These are phyloP conservation scores for Fusarium albidum DNA, from an alignment of 2,329 filamentous ascomycete species.

Conservation along the genomic window DNA sequence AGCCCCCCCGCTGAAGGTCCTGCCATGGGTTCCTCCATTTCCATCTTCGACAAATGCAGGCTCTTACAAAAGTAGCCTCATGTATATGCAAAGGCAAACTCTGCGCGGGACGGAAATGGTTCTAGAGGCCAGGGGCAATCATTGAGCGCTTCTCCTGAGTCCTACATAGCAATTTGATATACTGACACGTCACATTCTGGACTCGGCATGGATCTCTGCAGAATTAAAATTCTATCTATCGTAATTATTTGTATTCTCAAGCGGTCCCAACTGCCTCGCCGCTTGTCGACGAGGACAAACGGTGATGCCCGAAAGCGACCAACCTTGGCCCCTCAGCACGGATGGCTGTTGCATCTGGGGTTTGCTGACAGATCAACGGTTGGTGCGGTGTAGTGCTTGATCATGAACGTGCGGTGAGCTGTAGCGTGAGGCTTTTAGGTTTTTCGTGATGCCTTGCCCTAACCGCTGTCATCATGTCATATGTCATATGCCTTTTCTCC, in stretches of 20 bases:
- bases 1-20: slow-evolving; percentile 10
- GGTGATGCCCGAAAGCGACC: background rate
- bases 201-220: background rate
- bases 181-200: too few species aligned
- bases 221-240: background rate
- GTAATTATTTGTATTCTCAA: slow-evolving; percentile 6
- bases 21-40: slow-evolving; percentile 15
- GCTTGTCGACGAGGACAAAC: background rate
- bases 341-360: background rate
- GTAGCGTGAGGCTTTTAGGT: background rate
- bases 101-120: slow-evolving; percentile 6
- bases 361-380: background rate
- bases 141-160: background rate
- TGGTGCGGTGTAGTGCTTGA: slow-evolving; percentile 2
- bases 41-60: slow-evolving; percentile 18
- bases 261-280: background rate
- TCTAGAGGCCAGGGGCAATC: slow-evolving; percentile 8
- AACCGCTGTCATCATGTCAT: slow-evolving; percentile 18
- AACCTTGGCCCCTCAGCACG: background rate
- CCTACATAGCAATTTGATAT: too few species aligned
- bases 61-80: slow-evolving; percentile 11
- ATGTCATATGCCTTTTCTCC: slow-evolving; percentile 15
- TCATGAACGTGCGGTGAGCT: slow-evolving; percentile 5
- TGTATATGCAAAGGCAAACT: slow-evolving; percentile 5
- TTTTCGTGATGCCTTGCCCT: slow-evolving; percentile 6